Conservation (phyloP, 768 basidiomycete species). For the Agaricus sinodeliciosus region DNA sequence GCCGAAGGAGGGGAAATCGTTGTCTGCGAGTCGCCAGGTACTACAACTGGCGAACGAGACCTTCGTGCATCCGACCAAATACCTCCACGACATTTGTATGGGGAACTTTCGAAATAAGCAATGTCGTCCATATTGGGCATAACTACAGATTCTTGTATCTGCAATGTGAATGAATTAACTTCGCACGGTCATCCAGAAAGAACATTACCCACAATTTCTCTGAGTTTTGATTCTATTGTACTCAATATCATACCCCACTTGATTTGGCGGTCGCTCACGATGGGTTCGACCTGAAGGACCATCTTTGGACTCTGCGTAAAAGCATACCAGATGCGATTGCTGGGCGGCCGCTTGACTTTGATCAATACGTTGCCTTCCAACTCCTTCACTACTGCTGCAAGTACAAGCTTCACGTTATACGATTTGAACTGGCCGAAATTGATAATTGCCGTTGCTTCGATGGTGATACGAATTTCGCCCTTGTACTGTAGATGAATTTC, state of each 20-base stretch:
- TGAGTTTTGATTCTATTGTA: conserved; percentile 83
- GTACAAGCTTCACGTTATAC: conserved; percentile 82
- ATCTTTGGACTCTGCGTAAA: conserved; percentile 89
- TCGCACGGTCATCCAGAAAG: background rate
- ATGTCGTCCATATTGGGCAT: conserved; percentile 99
- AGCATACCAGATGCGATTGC: conserved; percentile 92
- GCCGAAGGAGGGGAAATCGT: conserved; percentile 29
- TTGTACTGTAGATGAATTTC: conserved; percentile 82
- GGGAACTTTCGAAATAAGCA: conserved; percentile 80
- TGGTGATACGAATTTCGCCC: conserved; percentile 84
- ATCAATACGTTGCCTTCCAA: conserved; percentile 88
- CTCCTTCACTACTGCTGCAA: conserved; percentile 84
- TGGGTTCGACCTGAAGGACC: conserved; percentile 85
- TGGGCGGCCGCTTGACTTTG: conserved; percentile 91
- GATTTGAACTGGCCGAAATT: conserved; percentile 83
- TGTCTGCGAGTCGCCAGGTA: conserved; percentile 24
- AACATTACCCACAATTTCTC: conserved; percentile 67
- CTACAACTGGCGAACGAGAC: conserved; percentile 8
- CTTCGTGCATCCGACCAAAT: conserved; percentile 67
- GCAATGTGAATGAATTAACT: background rate
- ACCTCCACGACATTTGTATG: conserved; percentile 69
- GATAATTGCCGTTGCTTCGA: conserved; percentile 86
- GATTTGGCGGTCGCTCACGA: conserved; percentile 91
- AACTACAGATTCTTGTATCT: conserved; percentile 94
- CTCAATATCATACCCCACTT: conserved; percentile 90